Conservation (phyloP, 305 asterid species). For the Vinca major region DNA sequence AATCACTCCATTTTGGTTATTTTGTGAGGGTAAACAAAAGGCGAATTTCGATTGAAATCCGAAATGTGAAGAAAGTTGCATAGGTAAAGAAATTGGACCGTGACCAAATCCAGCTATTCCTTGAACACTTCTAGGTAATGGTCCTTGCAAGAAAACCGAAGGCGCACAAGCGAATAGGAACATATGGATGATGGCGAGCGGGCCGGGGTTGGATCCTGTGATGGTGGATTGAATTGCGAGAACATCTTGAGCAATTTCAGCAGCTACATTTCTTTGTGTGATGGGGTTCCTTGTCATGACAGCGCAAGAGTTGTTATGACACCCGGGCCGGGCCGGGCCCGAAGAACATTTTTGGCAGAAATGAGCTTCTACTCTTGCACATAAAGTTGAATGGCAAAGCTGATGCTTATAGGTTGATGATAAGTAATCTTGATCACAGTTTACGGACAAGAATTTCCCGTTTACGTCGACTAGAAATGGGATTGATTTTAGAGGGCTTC, state of each 20-base stretch:
- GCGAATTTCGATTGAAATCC: constrained; percentile 35
- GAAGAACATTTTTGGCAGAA: constrained; percentile 34
- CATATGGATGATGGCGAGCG: constrained; percentile 12
- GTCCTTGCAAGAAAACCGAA: constrained; percentile 31
- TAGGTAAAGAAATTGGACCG: constrained; percentile 28
- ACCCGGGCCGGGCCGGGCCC: constrained; percentile 26
- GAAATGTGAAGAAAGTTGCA: constrained; percentile 38
- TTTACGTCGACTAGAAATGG: constrained; percentile 38
- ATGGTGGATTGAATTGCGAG: constrained; percentile 22
- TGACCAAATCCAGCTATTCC: constrained; percentile 44
- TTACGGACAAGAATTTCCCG: constrained; percentile 29
- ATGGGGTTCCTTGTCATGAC: constrained; percentile 34
- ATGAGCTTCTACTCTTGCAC: constrained; percentile 29
- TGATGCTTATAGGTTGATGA: constrained; percentile 42
- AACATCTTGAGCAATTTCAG: constrained; percentile 37
- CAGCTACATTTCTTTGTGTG: constrained; percentile 17
- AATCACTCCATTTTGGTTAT: constrained; percentile 24
- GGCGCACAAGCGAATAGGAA: constrained; percentile 41
- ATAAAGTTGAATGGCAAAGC: constrained; percentile 39
- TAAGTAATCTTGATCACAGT: constrained; percentile 31
- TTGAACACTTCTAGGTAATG: constrained; percentile 24
- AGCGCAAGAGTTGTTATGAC: constrained; percentile 52
- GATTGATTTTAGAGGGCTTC: constrained; percentile 26
- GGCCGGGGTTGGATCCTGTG: constrained; percentile 21
- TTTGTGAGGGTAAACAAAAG: constrained; percentile 28